phyloP scores from a whole-genome alignment of 2,329 filamentous ascomycete genomes.

The Botryotinia convoluta region DNA sequence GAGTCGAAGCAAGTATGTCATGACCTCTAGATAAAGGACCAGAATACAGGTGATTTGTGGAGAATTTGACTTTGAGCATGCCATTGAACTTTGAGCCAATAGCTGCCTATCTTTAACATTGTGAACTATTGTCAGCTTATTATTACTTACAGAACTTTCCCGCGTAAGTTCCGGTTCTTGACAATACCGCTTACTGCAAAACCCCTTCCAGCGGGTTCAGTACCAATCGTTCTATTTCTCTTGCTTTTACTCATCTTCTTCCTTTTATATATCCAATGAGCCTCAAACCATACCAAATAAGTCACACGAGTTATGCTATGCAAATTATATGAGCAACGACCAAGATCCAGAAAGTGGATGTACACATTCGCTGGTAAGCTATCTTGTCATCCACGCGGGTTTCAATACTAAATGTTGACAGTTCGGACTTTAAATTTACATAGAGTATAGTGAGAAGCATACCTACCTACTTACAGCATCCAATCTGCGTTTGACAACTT shows the following conservation, averaged over 20 bases:
- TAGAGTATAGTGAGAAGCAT: neutral
- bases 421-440: neutral
- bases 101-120: neutral
- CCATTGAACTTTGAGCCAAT: neutral
- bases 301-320: neutral
- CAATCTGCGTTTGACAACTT: neutral
- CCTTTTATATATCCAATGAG: neutral
- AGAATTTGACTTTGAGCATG: neutral
- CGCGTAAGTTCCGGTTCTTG: neutral
- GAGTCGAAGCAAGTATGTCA: neutral
- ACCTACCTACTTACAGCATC: neutral
- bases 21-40: neutral
- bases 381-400: neutral
- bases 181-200: neutral
- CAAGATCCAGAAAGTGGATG: neutral
- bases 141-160: neutral
- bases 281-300: neutral
- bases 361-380: neutral
- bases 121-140: neutral
- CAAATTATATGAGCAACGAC: neutral
- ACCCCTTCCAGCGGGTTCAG: neutral
- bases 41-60: neutral
- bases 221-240: neutral
- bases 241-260: neutral
- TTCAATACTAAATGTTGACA: neutral